These are phyloP conservation scores for Fraxinus dipetala DNA, from an alignment of 305 asterid species.

Conservation along the genomic window DNA sequence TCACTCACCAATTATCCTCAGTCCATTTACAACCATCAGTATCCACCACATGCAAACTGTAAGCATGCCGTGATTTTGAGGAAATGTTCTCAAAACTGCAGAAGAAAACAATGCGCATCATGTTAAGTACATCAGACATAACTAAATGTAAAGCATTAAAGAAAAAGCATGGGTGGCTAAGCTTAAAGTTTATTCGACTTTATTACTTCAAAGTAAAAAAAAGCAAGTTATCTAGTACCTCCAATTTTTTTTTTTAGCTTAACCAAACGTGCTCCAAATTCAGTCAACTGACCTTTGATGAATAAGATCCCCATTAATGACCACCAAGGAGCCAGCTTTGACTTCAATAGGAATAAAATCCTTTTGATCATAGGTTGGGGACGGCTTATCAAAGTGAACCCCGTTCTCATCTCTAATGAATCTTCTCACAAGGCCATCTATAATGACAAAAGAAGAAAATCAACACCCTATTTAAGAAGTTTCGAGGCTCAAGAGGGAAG, in stretches of 20 bases:
- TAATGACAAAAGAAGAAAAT: background rate
- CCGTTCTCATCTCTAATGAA: constrained; percentile 66
- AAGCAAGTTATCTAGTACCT: background rate
- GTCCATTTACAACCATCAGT: constrained; percentile 85
- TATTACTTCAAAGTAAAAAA: background rate
- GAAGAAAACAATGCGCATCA: background rate
- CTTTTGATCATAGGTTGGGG: constrained; percentile 58
- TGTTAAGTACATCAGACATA: background rate
- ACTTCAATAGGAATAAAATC: constrained; percentile 70
- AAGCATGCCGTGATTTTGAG: constrained; percentile 75
- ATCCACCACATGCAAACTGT: constrained; percentile 87
- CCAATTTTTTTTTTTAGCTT: background rate
- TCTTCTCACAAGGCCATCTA: constrained; percentile 74
- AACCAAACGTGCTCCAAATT: background rate
- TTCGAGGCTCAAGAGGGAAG: background rate
- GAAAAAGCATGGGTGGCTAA: background rate
- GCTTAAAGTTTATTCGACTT: background rate
- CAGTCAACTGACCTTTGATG: constrained; percentile 62
- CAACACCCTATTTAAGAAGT: background rate
- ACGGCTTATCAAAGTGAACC: constrained; percentile 75
- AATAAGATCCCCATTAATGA: constrained; percentile 76
- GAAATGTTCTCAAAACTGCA: constrained; percentile 89
- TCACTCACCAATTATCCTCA: constrained; percentile 77
- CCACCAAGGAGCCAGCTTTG: constrained; percentile 64
- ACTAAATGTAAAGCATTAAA: background rate